Conservation (phyloP, 352 stramenopile genomes). For the Globisporangium cystogenes region DNA sequence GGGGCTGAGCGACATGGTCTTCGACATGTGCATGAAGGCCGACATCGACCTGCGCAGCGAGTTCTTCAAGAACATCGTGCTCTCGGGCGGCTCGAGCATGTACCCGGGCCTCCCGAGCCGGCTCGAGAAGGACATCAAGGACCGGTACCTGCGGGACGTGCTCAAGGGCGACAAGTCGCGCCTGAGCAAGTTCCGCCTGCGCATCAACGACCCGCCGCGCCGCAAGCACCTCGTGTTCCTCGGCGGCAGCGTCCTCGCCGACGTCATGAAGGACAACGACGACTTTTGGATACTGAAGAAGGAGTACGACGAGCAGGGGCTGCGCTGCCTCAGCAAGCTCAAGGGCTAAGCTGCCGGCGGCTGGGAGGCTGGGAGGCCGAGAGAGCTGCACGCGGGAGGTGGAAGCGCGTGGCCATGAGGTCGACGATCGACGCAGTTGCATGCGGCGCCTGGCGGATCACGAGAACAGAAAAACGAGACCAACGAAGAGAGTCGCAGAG, state of each 20-base stretch:
- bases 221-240: constrained; percentile 96
- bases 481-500: neutral
- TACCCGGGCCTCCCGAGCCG: constrained; percentile 93
- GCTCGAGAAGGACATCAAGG: constrained; percentile 91
- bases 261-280: constrained; percentile 93
- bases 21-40: constrained; percentile 98
- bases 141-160: constrained; percentile 79
- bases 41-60: constrained; percentile 91
- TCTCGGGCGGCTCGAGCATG: constrained; percentile 93
- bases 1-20: constrained; percentile 95
- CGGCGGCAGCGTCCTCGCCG: constrained; percentile 89
- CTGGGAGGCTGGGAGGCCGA: no score
- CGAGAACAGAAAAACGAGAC: neutral
- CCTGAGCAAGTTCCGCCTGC: constrained; percentile 92
- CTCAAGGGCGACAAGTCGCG: constrained; percentile 85
- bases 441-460: neutral
- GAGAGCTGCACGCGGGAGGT: no score
- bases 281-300: constrained; percentile 94
- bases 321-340: constrained; percentile 79
- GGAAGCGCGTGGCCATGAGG: no score
- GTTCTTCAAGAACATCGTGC: constrained; percentile 98
- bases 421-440: no score
- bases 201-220: constrained; percentile 94
- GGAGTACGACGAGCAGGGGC: constrained; percentile 94
- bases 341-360: constrained; percentile 24